Evolutionary conservation across 2,329 filamentous ascomycete species (phyloP).

Genomic region (Graphilbum ipis-grandicollis): DNA sequence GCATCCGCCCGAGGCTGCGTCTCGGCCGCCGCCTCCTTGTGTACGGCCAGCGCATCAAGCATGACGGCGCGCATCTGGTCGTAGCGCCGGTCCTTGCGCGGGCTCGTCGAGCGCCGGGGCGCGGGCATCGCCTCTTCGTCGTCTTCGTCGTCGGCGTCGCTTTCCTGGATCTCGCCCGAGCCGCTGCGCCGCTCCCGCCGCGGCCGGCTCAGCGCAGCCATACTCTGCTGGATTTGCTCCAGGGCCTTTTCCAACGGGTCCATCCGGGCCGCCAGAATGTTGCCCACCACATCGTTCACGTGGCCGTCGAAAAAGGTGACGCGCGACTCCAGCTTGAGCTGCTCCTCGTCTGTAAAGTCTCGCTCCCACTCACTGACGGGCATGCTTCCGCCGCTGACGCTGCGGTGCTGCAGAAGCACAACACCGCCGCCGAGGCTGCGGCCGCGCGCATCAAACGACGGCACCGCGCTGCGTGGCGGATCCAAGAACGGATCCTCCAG

Average conservation of each 20-base stretch:
- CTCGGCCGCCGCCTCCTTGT: conserved; percentile 19
- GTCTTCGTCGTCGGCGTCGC: conserved; percentile 89
- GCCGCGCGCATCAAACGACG: conserved; percentile 24
- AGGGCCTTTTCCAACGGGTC: conserved; percentile 70
- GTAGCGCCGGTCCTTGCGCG: conserved; percentile 57
- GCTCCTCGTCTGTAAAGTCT: conserved; percentile 64
- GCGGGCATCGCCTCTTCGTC: conserved; percentile 44
- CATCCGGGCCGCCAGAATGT: conserved; percentile 57
- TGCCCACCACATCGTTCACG: conserved; percentile 72
- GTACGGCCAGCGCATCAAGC: conserved; percentile 51
- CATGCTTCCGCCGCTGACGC: conserved; percentile 41
- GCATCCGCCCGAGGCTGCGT: conserved; percentile 2
- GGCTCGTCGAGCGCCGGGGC: conserved; percentile 55
- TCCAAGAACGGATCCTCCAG: conserved; percentile 47
- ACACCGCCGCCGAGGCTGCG: conserved; percentile 14
- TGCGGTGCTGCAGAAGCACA: conserved; percentile 44
- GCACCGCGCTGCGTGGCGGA: conserved; percentile 22
- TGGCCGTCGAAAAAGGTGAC: conserved; percentile 82
- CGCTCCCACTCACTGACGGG: conserved; percentile 86
- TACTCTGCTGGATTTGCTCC: conserved; percentile 52
- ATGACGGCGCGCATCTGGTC: conserved; percentile 66
- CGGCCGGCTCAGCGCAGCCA: conserved; percentile 24
- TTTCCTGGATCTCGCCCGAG: conserved; percentile 56
- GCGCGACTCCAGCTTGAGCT: conserved; percentile 64
- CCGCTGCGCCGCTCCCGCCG: conserved; percentile 45